Evolutionary conservation across 768 basidiomycete species (phyloP).

Genomic region (Pluteus cervinus): DNA sequence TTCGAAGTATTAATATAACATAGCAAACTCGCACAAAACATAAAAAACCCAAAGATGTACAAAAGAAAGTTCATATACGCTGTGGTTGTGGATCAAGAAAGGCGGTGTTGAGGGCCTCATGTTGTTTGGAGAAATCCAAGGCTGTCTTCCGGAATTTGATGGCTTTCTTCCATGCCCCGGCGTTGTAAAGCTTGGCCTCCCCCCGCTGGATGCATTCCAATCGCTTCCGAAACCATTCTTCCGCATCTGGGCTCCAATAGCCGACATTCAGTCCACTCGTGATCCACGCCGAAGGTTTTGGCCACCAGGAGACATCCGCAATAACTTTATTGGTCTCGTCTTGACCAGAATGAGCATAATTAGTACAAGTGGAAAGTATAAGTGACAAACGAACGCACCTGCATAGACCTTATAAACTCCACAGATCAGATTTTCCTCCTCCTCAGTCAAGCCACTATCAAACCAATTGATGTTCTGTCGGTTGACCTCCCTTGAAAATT

Average conservation of each 20-base stretch:
- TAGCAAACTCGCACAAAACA: too few species aligned
- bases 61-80: too few species aligned
- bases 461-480: slow-evolving; percentile 2
- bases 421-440: slow-evolving; percentile 1
- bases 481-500: background rate
- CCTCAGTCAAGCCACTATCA: slow-evolving; percentile 3
- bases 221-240: slow-evolving; percentile 5
- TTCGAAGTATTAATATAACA: too few species aligned
- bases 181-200: background rate
- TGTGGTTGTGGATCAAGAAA: too few species aligned
- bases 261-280: slow-evolving; percentile 4
- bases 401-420: slow-evolving; percentile 3
- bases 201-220: background rate
- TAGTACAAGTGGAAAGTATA: background rate
- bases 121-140: too few species aligned
- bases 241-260: slow-evolving; percentile 5
- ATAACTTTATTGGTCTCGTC: background rate
- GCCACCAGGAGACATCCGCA: slow-evolving; percentile 5
- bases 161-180: slow-evolving; percentile 3
- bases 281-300: slow-evolving; percentile 4
- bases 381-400: background rate
- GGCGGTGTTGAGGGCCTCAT: too few species aligned
- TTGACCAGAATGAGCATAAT: background rate
- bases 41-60: too few species aligned
- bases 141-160: slow-evolving; percentile 1